Base-by-base conservation (phyloP, 345 rosid genomes). In the Anastatica hierochuntica region DNA sequence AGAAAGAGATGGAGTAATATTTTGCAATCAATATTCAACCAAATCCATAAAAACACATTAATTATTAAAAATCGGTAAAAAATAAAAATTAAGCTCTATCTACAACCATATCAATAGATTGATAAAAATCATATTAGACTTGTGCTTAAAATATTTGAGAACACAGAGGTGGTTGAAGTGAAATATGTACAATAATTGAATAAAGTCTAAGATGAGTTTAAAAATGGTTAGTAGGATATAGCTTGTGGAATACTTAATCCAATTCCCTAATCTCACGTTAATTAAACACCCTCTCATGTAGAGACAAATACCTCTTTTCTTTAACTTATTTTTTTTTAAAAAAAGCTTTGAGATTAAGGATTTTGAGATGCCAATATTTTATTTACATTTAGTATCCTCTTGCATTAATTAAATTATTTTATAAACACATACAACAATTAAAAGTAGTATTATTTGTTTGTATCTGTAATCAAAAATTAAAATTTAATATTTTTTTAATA, bases 221-320 rank as follows among this genome's bases (percentile, higher is more conserved):
- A 30, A 45, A 66, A 43, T 31, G 31, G 14, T 45, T 23, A 45
- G 1, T 52, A 52, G 18, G 49, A 49, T 38, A 56, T 47, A 34
- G 53, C 60, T 53, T 59, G 61, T 23, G 49, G 50, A 60, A 46
- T 50, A 52, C 50, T 53, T 60, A 64, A 53, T 67, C 60, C 68
- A 61, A 66, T 29, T 16, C 41, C 56, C 57, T 31, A 58, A 68
- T 68, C 74, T 58, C 70, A 58, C 61, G 78, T 69, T 59, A 55
- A 53, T 55, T 62, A 50, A 56, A 20, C 66, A 49, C n/a, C 59
- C 15, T 46, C 62, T 47, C 61, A 67, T 51, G 60, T 69, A 55
- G 72, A 68, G 71, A 68, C 73, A 62, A 58, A 73, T 30, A 23
- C 62, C 23, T 30, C 41, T 62, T 68, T 61, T 52, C 31, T 60